These are phyloP conservation scores for Lepiota brunneoincarnata DNA, from an alignment of 768 basidiomycete species.

Conservation along the genomic window DNA sequence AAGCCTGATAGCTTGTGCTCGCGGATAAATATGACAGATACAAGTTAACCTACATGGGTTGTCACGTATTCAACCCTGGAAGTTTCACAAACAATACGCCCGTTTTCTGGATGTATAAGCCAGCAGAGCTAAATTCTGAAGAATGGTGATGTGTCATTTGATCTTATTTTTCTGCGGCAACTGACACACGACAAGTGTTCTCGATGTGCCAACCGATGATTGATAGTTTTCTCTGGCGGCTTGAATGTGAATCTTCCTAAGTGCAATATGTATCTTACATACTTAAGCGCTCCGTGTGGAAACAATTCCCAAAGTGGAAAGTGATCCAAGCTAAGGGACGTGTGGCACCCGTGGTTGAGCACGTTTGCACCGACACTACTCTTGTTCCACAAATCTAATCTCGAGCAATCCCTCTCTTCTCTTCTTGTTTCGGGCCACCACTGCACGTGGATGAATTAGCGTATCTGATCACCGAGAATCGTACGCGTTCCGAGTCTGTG, in stretches of 20 bases:
- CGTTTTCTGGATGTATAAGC: constrained; percentile 88
- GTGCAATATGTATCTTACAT: neutral
- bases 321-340: neutral
- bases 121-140: constrained; percentile 80
- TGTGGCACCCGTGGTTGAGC: neutral
- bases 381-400: neutral
- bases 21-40: constrained; percentile 97
- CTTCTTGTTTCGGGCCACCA: neutral
- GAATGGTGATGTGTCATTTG: constrained; percentile 54
- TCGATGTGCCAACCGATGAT: constrained; percentile 5
- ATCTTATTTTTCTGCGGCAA: neutral
- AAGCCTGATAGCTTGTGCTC: constrained; percentile 67
- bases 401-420: neutral
- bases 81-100: constrained; percentile 82
- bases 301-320: constrained; percentile 5
- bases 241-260: neutral
- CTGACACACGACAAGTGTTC: constrained; percentile 5
- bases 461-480: neutral
- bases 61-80: constrained; percentile 98
- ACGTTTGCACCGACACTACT: neutral
- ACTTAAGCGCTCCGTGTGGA: neutral
- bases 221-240: neutral
- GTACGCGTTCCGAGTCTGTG: neutral
- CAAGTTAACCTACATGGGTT: constrained; percentile 95
- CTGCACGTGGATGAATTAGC: neutral